Evolutionary conservation across 257 asterid species (phyloP), one percentile per base, ranked within the genome.

Genomic region (Leptodermis oblonga): DNA sequence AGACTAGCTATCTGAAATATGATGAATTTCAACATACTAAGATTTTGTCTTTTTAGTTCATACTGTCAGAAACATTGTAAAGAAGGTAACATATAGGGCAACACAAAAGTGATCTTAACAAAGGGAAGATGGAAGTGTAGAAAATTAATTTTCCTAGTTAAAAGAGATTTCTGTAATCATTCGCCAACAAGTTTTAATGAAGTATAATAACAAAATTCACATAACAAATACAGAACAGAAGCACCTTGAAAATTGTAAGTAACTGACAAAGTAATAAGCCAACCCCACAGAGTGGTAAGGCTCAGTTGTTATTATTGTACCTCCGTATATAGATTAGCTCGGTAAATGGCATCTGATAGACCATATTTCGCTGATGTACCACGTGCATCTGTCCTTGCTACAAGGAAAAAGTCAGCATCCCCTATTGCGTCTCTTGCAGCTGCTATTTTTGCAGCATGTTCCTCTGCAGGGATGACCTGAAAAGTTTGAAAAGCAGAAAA

Each of bases 381-480:
- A 54, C 77, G 67, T 25, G 67, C 67, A 65, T 73, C 77, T 52
- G 77, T 73, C 72, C 77, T 73, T 14, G 77, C 72, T 7, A 73
- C 72, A 73, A 65, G 77, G 66, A 65, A 73, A 43, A 73, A 73
- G 49, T 73, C 77, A 39, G 77, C 65, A 73, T 65, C 65, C 30
- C 77, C 77, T 65, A 42, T 65, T 30, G 67, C 66, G 54, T 73
- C 77, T 55, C 77, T 73, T 34, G 77, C 72, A 53, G 77, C 48
- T 30, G 77, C 77, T 41, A 73, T 65, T 65, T 73, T 73, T 41
- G 72, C 66, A 65, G 77, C 68, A 67, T 73, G 77, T 25, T 73
- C 77, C 54, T 73, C 77, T 13, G 62, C 73, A 28, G 77, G 77
- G 37, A 73, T 58, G 67, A 67, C 62, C 54, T 56, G 33, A 56